phyloP scores from a whole-genome alignment of 208 protist genomes.

The Leishmania tarentolae region DNA sequence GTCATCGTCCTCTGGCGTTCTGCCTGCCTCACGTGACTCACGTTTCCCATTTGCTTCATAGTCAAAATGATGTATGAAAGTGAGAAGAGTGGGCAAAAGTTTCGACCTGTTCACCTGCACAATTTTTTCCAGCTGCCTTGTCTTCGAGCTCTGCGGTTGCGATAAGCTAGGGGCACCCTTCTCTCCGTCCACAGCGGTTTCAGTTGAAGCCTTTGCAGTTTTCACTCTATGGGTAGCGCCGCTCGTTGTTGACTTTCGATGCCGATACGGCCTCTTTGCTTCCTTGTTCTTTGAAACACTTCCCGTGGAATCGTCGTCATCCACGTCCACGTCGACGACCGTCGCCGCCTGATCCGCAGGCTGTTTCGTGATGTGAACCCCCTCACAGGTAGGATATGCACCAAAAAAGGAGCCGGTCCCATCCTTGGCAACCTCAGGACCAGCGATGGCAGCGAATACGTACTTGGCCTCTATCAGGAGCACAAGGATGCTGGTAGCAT shows the following conservation, averaged over 20 bases:
- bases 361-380: neutral
- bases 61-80: neutral
- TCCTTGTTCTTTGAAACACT: neutral
- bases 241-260: neutral
- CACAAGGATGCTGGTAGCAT: neutral
- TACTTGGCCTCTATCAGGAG: slow-evolving; percentile 12
- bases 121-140: slow-evolving; percentile 8
- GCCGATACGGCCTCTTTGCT: neutral
- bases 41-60: neutral
- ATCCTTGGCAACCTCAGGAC: neutral
- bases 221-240: neutral
- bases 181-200: neutral
- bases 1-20: neutral
- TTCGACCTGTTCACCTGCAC: slow-evolving; percentile 8
- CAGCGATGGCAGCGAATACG: neutral
- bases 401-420: neutral
- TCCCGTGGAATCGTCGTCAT: neutral
- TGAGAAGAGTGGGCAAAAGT: neutral
- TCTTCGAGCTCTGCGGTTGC: neutral
- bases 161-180: neutral
- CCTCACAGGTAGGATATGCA: neutral
- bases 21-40: neutral
- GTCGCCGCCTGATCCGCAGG: neutral
- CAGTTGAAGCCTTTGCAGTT: neutral
- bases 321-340: slow-evolving; percentile 13